These are phyloP conservation scores for Beauveria australis DNA, from an alignment of 2,329 filamentous ascomycete species.

Conservation along the genomic window DNA sequence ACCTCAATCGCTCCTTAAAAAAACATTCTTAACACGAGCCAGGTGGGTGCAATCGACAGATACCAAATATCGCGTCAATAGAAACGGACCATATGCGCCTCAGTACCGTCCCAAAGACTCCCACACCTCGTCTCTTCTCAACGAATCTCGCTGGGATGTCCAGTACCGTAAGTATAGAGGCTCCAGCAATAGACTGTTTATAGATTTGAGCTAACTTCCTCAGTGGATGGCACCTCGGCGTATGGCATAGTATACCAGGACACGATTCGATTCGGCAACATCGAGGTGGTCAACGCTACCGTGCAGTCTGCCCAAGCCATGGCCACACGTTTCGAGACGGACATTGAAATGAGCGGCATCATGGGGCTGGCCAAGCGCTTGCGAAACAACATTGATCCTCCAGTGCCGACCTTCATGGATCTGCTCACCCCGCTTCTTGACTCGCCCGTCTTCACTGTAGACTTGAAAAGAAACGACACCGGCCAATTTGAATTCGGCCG, in stretches of 20 bases:
- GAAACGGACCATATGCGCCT: conserved; percentile 28
- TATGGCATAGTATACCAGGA: conserved; percentile 43
- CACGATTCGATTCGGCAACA: conserved; percentile 36
- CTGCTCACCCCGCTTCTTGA: conserved; percentile 33
- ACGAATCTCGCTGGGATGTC: conserved; percentile 40
- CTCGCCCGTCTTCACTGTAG: conserved; percentile 38
- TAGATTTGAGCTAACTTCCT: not conserved
- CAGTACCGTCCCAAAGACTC: conserved; percentile 39
- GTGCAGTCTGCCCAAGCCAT: conserved; percentile 41
- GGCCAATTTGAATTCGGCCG: conserved; percentile 45
- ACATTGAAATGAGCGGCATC: conserved; percentile 38
- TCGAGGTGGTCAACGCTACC: conserved; percentile 35
- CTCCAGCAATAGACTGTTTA: too few species aligned
- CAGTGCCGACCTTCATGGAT: conserved; percentile 36
- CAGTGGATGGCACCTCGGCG: conserved; percentile 37
- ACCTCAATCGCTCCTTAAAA: not conserved
- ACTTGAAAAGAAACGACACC: conserved; percentile 38
- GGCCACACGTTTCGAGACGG: conserved; percentile 34
- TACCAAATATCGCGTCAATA: conserved; percentile 29
- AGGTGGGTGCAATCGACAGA: conserved; percentile 50
- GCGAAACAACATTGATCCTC: conserved; percentile 34
- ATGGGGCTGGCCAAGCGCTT: conserved; percentile 43
- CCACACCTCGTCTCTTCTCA: conserved; percentile 31
- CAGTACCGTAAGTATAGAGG: conserved; percentile 35
- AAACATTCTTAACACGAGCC: not conserved